A percentile compares a stretch with the other conserved stretches of the same genome.
Conservation (phyloP, 2,329 filamentous ascomycete species). For the Penicillium hesseltinei region DNA sequence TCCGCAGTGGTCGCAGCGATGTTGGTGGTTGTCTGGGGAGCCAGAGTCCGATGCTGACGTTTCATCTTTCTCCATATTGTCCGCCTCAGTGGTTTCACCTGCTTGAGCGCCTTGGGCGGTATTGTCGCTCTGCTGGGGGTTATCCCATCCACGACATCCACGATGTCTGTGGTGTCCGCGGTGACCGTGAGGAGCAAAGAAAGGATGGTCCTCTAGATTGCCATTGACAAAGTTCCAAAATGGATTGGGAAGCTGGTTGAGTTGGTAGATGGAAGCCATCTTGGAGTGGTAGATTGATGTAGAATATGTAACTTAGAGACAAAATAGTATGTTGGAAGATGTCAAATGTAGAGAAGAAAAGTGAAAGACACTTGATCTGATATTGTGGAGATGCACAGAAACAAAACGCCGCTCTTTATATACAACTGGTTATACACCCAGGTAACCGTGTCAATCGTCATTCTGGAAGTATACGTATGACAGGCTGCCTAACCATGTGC, state of each 20-base stretch:
- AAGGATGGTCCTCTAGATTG: constrained; percentile 49
- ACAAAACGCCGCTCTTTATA: constrained; percentile 8
- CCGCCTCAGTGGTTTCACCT: constrained; percentile 2
- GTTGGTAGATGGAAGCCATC: constrained; percentile 55
- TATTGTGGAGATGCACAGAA: background rate
- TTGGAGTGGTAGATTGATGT: constrained; percentile 19
- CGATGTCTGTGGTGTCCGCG: constrained; percentile 14
- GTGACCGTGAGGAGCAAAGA: constrained; percentile 39
- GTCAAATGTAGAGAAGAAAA: background rate
- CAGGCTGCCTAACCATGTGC: constrained; percentile 13
- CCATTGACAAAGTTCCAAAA: constrained; percentile 57
- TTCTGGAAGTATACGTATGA: constrained; percentile 14
- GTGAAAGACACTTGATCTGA: constrained; percentile 7
- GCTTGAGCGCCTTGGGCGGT: constrained; percentile 16
- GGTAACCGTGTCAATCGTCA: constrained; percentile 11
- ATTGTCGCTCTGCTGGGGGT: constrained; percentile 35
- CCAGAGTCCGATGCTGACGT: constrained; percentile 7
- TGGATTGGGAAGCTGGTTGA: constrained; percentile 51
- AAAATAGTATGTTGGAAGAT: background rate
- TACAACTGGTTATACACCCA: constrained; percentile 4
- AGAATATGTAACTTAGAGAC: background rate
- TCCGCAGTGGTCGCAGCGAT: constrained; percentile 20
- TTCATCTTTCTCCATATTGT: constrained; percentile 7
- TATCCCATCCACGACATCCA: constrained; percentile 6
- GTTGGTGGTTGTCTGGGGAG: constrained; percentile 17